Conservation (phyloP, 164 flowering plant genomes). For the Santalum album region DNA sequence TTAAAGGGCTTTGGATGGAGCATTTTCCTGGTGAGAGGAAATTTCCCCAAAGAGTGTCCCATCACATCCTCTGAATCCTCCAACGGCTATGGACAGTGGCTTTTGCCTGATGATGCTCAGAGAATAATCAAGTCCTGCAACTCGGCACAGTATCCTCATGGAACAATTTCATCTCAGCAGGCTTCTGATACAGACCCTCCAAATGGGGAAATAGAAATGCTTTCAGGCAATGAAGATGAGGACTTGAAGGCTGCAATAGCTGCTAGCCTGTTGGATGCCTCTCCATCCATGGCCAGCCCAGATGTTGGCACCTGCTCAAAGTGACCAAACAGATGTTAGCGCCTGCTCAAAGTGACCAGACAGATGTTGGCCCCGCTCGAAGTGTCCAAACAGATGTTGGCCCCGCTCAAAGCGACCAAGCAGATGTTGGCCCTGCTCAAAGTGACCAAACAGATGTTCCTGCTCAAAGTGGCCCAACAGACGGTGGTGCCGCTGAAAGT, state of each 20-base stretch:
- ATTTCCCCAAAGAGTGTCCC: conserved; percentile 81
- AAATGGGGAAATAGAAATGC: conserved; percentile 21
- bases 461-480: neutral
- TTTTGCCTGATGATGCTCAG: conserved; percentile 81
- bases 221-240: conserved; percentile 55
- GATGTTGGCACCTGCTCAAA: conserved; percentile 11
- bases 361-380: neutral
- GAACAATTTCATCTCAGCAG: conserved; percentile 10
- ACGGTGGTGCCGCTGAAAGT: neutral
- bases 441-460: neutral
- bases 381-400: neutral
- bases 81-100: conserved; percentile 86
- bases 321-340: no score
- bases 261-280: conserved; percentile 69
- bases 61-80: conserved; percentile 67
- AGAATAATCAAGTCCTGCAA: conserved; percentile 72
- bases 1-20: conserved; percentile 89
- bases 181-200: conserved; percentile 16
- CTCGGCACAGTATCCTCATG: conserved; percentile 15
- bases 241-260: conserved; percentile 88
- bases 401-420: neutral
- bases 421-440: neutral
- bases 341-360: no score
- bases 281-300: conserved; percentile 16
- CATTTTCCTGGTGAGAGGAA: conserved; percentile 84